These are phyloP conservation scores for Asterochloris sp. DNA, from an alignment of 139 green algal species.

Conservation along the genomic window DNA sequence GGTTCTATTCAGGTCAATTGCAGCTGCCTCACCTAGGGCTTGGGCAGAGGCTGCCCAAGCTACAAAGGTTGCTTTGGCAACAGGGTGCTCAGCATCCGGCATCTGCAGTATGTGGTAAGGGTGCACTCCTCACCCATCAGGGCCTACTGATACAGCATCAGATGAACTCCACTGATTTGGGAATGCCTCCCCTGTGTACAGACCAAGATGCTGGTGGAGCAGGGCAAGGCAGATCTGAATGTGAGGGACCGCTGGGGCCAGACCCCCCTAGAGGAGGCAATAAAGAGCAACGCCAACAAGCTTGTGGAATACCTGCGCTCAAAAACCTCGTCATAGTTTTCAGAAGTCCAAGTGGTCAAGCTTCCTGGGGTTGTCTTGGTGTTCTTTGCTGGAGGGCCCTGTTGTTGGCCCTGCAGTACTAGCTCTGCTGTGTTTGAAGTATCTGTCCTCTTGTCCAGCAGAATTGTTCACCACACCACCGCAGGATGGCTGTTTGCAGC, in stretches of 20 bases:
- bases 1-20: not conserved
- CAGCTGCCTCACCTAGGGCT: not conserved
- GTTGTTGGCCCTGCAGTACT: too few species aligned
- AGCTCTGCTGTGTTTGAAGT: too few species aligned
- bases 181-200: not conserved
- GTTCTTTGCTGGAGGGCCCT: too few species aligned
- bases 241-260: constrained; percentile 25
- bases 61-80: not conserved
- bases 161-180: not conserved
- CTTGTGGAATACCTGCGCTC: constrained; percentile 7
- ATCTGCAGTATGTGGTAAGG: not conserved
- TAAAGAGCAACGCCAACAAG: not conserved
- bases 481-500: too few species aligned
- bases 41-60: not conserved
- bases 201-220: constrained; percentile 27
- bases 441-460: too few species aligned
- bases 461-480: too few species aligned
- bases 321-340: too few species aligned
- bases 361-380: too few species aligned
- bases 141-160: not conserved
- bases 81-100: not conserved
- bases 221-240: constrained; percentile 21
- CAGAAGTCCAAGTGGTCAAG: too few species aligned
- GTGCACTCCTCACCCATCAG: not conserved
- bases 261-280: constrained; percentile 23